A percentile compares a stretch with the other conserved stretches of the same genome.
Conservation (phyloP, 768 basidiomycete species). For the Trametes punicea region DNA sequence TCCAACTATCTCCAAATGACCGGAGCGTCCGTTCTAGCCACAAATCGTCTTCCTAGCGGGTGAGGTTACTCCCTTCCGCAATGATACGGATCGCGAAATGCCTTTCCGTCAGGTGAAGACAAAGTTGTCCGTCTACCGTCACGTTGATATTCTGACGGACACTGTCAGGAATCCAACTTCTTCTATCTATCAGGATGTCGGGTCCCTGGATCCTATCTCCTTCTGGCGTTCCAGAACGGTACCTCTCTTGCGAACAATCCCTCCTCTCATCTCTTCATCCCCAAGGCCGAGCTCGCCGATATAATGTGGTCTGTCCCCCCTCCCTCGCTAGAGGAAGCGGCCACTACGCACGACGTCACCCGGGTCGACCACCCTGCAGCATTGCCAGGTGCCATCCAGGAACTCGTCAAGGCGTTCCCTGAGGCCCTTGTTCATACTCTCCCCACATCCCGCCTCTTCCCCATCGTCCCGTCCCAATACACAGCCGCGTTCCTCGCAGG, state of each 20-base stretch:
- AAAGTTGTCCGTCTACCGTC: slow-evolving; percentile 26
- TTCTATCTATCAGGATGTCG: slow-evolving; percentile 81
- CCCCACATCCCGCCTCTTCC: slow-evolving; percentile 54
- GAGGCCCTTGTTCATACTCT: slow-evolving; percentile 65
- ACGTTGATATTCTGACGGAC: neutral
- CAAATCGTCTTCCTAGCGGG: slow-evolving; percentile 70
- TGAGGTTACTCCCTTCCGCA: slow-evolving; percentile 57
- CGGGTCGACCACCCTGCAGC: slow-evolving; percentile 46
- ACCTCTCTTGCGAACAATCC: slow-evolving; percentile 41
- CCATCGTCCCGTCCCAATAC: slow-evolving; percentile 44
- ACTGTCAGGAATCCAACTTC: slow-evolving; percentile 76
- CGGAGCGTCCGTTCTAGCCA: no score
- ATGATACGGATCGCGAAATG: slow-evolving; percentile 85
- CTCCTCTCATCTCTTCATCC: slow-evolving; percentile 70
- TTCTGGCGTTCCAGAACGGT: slow-evolving; percentile 54
- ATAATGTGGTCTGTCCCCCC: slow-evolving; percentile 91
- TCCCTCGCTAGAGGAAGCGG: slow-evolving; percentile 57
- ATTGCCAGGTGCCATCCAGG: slow-evolving; percentile 46
- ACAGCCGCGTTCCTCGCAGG: slow-evolving; percentile 34
- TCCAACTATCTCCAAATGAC: no score
- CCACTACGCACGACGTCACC: slow-evolving; percentile 57
- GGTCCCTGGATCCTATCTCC: slow-evolving; percentile 65
- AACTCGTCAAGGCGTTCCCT: slow-evolving; percentile 45
- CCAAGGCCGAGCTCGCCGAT: slow-evolving; percentile 65
- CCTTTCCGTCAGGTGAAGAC: slow-evolving; percentile 50